phyloP scores from a whole-genome alignment of 2,329 filamentous ascomycete species.

The Raffaelea ambrosiae region DNA sequence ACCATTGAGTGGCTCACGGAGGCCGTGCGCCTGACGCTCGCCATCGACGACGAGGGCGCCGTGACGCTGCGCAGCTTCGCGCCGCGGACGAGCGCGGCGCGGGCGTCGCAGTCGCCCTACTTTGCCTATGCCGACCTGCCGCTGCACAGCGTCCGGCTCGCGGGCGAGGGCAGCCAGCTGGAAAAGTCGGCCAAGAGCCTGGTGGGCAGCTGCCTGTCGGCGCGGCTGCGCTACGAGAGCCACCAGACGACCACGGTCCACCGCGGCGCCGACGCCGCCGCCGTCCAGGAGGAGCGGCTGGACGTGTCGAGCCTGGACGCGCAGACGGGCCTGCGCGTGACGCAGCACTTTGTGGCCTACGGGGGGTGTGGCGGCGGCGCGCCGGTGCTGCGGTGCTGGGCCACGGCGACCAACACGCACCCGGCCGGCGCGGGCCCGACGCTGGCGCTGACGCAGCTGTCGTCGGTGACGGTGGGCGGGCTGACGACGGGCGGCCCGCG shows the following conservation, averaged over 20 bases:
- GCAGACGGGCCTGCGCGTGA: slow-evolving; percentile 11
- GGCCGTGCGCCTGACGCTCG: background rate
- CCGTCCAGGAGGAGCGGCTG: slow-evolving; percentile 4
- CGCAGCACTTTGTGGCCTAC: slow-evolving; percentile 15
- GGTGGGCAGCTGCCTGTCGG: slow-evolving; percentile 16
- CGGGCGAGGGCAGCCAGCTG: slow-evolving; percentile 16
- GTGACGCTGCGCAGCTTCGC: background rate
- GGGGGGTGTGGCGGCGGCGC: background rate
- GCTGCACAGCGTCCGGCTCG: slow-evolving; percentile 15
- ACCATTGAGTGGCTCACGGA: background rate
- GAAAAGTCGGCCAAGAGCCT: slow-evolving; percentile 19
- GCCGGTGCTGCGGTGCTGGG: slow-evolving; percentile 13
- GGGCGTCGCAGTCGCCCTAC: background rate
- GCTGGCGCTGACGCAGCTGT: slow-evolving; percentile 10
- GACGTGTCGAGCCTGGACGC: slow-evolving; percentile 13
- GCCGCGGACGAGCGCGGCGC: background rate
- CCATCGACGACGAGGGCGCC: background rate
- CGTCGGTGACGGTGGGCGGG: slow-evolving; percentile 17
- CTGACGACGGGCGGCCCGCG: slow-evolving; percentile 14
- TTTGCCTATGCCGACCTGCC: slow-evolving; percentile 6
- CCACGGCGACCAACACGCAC: slow-evolving; percentile 16
- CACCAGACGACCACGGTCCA: slow-evolving; percentile 8
- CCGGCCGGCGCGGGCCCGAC: background rate
- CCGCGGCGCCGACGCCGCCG: background rate
- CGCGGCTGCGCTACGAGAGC: slow-evolving; percentile 16